These are phyloP conservation scores for Boletus coccyginus DNA, from an alignment of 768 basidiomycete species.

Conservation along the genomic window DNA sequence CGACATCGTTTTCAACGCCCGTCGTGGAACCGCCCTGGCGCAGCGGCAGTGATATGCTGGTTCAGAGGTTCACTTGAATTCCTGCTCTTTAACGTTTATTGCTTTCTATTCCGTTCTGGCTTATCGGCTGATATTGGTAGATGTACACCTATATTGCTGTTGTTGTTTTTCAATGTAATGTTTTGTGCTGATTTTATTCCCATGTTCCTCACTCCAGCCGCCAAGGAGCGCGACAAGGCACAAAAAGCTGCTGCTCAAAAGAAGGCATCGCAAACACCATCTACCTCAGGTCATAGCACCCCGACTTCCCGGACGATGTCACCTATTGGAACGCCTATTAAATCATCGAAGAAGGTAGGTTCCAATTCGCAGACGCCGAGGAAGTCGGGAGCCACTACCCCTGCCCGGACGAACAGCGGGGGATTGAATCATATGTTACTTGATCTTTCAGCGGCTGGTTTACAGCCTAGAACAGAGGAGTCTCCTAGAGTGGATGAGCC, in stretches of 20 bases:
- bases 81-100: slow-evolving; percentile 9
- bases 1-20: slow-evolving; percentile 79
- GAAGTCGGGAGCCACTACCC: slow-evolving; percentile 43
- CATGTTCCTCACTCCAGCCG: slow-evolving; percentile 47
- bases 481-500: slow-evolving; percentile 40
- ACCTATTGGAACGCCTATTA: slow-evolving; percentile 38
- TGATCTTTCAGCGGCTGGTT: slow-evolving; percentile 74
- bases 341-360: slow-evolving; percentile 40
- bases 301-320: slow-evolving; percentile 48
- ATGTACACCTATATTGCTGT: slow-evolving; percentile 28
- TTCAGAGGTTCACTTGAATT: slow-evolving; percentile 2
- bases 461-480: slow-evolving; percentile 47
- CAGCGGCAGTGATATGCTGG: slow-evolving; percentile 31
- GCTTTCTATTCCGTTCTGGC: slow-evolving; percentile 14
- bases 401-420: slow-evolving; percentile 32
- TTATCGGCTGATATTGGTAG: slow-evolving; percentile 20
- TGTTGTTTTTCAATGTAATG: slow-evolving; percentile 33
- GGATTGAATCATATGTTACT: slow-evolving; percentile 55
- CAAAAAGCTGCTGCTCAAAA: slow-evolving; percentile 52
- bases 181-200: slow-evolving; percentile 40
- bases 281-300: slow-evolving; percentile 37
- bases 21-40: slow-evolving; percentile 66
- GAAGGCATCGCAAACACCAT: slow-evolving; percentile 31
- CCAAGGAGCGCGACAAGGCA: slow-evolving; percentile 77
- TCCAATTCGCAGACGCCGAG: slow-evolving; percentile 28